Evolutionary conservation across 495 filamentous ascomycete species (phyloP).

Genomic region (Lepraria neglecta): DNA sequence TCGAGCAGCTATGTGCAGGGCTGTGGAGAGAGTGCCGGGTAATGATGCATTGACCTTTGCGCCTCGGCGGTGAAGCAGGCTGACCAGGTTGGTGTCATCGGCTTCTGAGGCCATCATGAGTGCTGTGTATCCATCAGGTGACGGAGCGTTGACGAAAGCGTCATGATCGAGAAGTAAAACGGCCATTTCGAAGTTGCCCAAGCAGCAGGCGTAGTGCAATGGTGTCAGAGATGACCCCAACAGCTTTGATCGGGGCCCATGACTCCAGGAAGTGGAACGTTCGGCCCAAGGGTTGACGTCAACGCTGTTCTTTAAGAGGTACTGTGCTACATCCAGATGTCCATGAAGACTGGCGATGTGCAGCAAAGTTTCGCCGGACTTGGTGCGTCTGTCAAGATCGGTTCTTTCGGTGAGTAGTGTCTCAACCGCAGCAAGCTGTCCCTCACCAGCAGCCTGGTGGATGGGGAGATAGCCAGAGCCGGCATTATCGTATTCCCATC

Average conservation of each 20-base stretch:
- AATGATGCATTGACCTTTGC: conserved; percentile 23
- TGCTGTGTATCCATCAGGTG: conserved; percentile 20
- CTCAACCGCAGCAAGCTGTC: conserved; percentile 3
- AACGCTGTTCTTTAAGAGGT: conserved; percentile 14
- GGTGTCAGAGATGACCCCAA: conserved; percentile 17
- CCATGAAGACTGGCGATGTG: conserved; percentile 22
- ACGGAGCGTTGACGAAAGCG: conserved; percentile 21
- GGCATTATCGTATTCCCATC: conserved; percentile 8
- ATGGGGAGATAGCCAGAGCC: conserved; percentile 20
- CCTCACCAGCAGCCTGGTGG: conserved; percentile 17
- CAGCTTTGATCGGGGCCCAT: background rate
- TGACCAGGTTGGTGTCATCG: conserved; percentile 21
- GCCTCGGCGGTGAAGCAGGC: conserved; percentile 18
- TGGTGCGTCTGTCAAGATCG: conserved; percentile 18
- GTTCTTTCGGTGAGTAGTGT: conserved; percentile 12
- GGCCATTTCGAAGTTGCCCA: conserved; percentile 20
- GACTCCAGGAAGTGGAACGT: background rate
- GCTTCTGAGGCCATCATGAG: conserved; percentile 25
- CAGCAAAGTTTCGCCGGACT: conserved; percentile 17
- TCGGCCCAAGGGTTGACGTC: conserved; percentile 23
- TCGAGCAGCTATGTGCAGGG: conserved; percentile 19
- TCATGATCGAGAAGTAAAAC: conserved; percentile 15
- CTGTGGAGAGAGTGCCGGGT: conserved; percentile 19
- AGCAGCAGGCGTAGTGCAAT: conserved; percentile 21
- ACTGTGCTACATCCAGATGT: conserved; percentile 15